Evolutionary conservation across 1,139 yeast species (phyloP).

Genomic region (Yamadazyma sp.): DNA sequence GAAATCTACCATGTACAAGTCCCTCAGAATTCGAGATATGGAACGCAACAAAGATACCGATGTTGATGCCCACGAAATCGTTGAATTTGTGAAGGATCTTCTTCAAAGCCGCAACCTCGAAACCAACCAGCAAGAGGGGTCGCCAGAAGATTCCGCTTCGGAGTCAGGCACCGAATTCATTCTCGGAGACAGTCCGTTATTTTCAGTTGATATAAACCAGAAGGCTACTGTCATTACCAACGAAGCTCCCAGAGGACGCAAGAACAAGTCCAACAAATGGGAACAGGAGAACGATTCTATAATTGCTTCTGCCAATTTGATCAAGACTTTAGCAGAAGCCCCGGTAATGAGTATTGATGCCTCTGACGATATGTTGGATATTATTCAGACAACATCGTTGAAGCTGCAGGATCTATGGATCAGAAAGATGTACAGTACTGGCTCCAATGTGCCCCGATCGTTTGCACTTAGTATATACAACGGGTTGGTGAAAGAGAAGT

Average conservation of each 20-base stretch:
- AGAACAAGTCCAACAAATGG: constrained; percentile 79
- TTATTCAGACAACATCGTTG: constrained; percentile 74
- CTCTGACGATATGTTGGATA: constrained; percentile 79
- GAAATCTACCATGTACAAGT: constrained; percentile 51
- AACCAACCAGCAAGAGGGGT: constrained; percentile 14
- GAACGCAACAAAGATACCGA: constrained; percentile 64
- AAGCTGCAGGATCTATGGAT: constrained; percentile 86
- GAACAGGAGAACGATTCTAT: constrained; percentile 72
- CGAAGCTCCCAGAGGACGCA: constrained; percentile 70
- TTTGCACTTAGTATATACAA: constrained; percentile 73
- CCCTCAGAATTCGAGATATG: constrained; percentile 68
- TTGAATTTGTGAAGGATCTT: constrained; percentile 48
- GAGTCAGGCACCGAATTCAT: constrained; percentile 14
- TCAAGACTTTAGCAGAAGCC: constrained; percentile 57
- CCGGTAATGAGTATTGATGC: constrained; percentile 78
- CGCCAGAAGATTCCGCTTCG: constrained; percentile 1
- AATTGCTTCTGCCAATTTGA: constrained; percentile 54
- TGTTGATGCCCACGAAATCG: constrained; percentile 64
- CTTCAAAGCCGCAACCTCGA: constrained; percentile 24
- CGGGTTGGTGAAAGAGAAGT: constrained; percentile 68
- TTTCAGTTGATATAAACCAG: constrained; percentile 48
- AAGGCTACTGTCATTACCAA: constrained; percentile 64
- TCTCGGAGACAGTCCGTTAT: constrained; percentile 28
- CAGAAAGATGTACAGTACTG: constrained; percentile 73
- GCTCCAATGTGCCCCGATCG: constrained; percentile 60